A percentile compares a stretch with the other conserved stretches of the same genome.
These are phyloP conservation scores for Symmetrospora coprosmae DNA, from an alignment of 768 basidiomycete genomes.

Conservation along the genomic window DNA sequence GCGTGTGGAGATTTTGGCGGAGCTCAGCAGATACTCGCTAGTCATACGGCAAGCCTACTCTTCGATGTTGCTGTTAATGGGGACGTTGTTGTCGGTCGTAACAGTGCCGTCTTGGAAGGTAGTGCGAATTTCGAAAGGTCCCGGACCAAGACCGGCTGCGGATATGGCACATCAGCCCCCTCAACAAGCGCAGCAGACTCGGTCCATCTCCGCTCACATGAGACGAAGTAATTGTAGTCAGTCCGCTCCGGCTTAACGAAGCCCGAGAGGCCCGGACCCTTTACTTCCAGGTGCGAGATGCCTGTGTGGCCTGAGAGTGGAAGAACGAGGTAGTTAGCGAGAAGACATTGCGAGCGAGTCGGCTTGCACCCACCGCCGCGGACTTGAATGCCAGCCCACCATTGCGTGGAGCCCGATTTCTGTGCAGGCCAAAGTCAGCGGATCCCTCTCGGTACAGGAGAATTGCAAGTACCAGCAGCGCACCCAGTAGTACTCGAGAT, in stretches of 20 bases:
- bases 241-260: too few relatives aligned
- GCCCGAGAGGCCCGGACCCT: conserved; percentile 37
- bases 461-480: neutral
- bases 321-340: too few relatives aligned
- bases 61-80: neutral
- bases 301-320: neutral
- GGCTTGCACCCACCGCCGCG: too few relatives aligned
- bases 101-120: neutral
- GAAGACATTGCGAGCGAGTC: too few relatives aligned
- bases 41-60: too few relatives aligned
- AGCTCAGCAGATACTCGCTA: too few relatives aligned
- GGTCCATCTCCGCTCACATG: neutral
- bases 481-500: neutral
- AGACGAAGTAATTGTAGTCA: conserved; percentile 16
- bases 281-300: conserved; percentile 8
- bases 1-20: too few relatives aligned
- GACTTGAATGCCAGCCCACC: neutral
- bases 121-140: neutral
- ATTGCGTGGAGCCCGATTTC: neutral
- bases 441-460: neutral
- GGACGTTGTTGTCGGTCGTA: neutral
- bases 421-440: neutral
- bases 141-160: neutral
- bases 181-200: neutral
- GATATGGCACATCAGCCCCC: too few relatives aligned